These are phyloP conservation scores for Arthromyces matolae DNA, from an alignment of 768 basidiomycete genomes.

Conservation along the genomic window DNA sequence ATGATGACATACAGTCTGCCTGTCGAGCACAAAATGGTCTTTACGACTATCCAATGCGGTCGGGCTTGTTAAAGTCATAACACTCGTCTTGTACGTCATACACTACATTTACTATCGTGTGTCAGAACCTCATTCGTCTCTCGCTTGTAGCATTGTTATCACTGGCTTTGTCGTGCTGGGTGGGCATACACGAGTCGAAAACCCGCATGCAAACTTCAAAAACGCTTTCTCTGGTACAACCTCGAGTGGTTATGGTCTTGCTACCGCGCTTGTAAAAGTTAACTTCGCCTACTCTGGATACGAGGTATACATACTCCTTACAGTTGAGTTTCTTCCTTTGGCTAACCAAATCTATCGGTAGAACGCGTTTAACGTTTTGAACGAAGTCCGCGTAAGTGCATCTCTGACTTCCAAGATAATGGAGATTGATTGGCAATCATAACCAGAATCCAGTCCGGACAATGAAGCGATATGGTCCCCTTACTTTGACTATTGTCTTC, in stretches of 20 bases:
- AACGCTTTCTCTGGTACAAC: conserved; percentile 56
- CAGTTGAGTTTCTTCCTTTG: too few relatives aligned
- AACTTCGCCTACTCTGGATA: conserved; percentile 38
- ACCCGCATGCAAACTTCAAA: conserved; percentile 56
- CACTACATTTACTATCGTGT: background rate
- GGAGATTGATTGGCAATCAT: background rate
- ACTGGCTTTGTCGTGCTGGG: conserved; percentile 60
- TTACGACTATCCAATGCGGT: conserved; percentile 32
- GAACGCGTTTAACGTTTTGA: conserved; percentile 46
- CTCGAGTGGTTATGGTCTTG: conserved; percentile 41
- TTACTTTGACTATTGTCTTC: conserved; percentile 42
- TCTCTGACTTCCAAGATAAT: too few relatives aligned
- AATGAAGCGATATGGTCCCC: conserved; percentile 40
- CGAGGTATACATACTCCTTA: too few relatives aligned
- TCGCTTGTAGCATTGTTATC: conserved; percentile 37
- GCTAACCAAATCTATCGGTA: conserved; percentile 3
- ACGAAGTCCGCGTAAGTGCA: conserved; percentile 33
- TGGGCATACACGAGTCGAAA: conserved; percentile 50
- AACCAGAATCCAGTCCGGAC: conserved; percentile 39
- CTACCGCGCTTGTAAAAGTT: conserved; percentile 34
- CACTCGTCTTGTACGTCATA: conserved; percentile 29
- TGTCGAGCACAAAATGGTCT: conserved; percentile 35
- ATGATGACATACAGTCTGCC: conserved; percentile 22
- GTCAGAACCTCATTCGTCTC: background rate
- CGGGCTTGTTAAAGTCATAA: conserved; percentile 30